These are phyloP conservation scores for Daldinia sp. DNA, from an alignment of 2,329 filamentous ascomycete genomes.

Conservation along the genomic window DNA sequence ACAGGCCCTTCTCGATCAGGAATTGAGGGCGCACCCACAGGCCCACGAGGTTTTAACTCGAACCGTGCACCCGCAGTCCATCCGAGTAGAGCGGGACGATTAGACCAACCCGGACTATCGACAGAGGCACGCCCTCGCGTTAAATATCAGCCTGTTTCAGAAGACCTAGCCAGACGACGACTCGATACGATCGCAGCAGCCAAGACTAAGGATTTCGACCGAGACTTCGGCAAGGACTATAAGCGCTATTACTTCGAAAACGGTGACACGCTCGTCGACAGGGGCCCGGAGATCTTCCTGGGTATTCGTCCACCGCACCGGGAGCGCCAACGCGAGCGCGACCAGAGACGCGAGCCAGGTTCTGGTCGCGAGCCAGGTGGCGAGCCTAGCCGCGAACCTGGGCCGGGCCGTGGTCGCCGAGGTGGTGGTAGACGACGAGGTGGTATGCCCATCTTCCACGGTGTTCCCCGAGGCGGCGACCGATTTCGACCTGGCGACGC, in stretches of 20 bases:
- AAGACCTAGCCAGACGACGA: slow-evolving; percentile 70
- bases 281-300: slow-evolving; percentile 74
- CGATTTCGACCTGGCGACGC: slow-evolving; percentile 43
- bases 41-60: slow-evolving; percentile 51
- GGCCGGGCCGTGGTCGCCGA: slow-evolving; percentile 39
- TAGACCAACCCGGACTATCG: slow-evolving; percentile 36
- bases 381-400: slow-evolving; percentile 47
- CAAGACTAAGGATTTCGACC: slow-evolving; percentile 53
- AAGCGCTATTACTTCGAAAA: slow-evolving; percentile 79
- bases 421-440: slow-evolving; percentile 42
- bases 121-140: slow-evolving; percentile 56
- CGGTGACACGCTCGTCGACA: slow-evolving; percentile 71
- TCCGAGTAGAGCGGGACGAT: slow-evolving; percentile 34
- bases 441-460: slow-evolving; percentile 42
- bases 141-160: slow-evolving; percentile 65
- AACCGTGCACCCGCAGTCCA: slow-evolving; percentile 39
- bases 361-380: slow-evolving; percentile 41
- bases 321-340: slow-evolving; percentile 54
- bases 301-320: slow-evolving; percentile 68
- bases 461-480: slow-evolving; percentile 47
- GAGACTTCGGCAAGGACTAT: slow-evolving; percentile 60
- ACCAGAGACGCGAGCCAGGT: slow-evolving; percentile 38
- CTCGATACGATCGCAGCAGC: slow-evolving; percentile 63
- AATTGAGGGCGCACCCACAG: slow-evolving; percentile 49
- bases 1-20: slow-evolving; percentile 46